Base-by-base conservation (phyloP, 192 early-diverging fungal species). In the Mortierella hygrophila region DNA sequence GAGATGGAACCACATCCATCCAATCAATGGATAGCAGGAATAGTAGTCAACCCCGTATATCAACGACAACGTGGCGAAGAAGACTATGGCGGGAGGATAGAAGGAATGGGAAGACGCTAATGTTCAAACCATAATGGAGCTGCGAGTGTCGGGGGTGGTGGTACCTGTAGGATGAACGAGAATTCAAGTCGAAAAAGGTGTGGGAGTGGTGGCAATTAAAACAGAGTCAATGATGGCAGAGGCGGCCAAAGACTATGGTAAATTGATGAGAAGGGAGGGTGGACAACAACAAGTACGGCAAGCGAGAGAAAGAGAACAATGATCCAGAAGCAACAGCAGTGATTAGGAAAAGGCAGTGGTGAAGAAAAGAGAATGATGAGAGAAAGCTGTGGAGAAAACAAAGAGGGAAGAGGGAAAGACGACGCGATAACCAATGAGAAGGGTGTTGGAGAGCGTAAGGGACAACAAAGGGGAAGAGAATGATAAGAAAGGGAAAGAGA, bases 1-100 rank as follows among this genome's bases (percentile, higher is more conserved):
- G 80, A 71, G 32, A 57, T 71, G 74, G 69, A 81, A 76, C 80
- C 80, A 60, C 80, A 76, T 37, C 69, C 73, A 71, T 71, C 80
- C 29, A 80, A 18, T 57, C 4, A 41, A 75, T 55, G 42, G 73
- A 55, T 41, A 68, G 73, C 73, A 81, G 73, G 72, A 81, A 81
- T 81, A 75, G 72, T 75, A 29, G 63, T 81, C 79, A 75, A 41
- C 65, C 79, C 70, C 71, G 60, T 74, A 70, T 73, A 68, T 73
- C 77, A 78, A 41, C 68, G 44, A 77, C 37, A 41, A 38, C 40
- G 46, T 15, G 40, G 55, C 2, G 23, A n/a, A 57, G 26, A 21
- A 21, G 8, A 9, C 3, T n/a, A 26, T 57, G 55, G 6, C 23
- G n/a, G 23, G 8, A 23, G 23, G 6, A 35, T n/a, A n/a, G 6